Evolutionary conservation across 192 early-diverging fungal genomes (phyloP), one percentile per base, ranked within the genome.

Genomic region (Podila epigama): DNA sequence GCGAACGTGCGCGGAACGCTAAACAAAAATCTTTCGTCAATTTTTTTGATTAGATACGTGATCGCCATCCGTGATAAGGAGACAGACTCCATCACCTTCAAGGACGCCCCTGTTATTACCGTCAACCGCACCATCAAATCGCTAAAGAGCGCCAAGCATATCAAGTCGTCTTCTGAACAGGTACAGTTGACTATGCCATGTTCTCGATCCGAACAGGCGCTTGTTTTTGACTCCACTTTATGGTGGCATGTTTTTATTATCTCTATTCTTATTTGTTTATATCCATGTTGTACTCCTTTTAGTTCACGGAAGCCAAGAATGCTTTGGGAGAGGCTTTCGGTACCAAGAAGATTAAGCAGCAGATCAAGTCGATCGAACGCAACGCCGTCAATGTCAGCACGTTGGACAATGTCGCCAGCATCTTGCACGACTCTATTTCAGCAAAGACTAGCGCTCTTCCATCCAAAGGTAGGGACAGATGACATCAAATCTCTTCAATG

Each of bases 261-360:
- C n/a, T n/a, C n/a, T n/a, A n/a, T n/a, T n/a, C n/a, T n/a, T n/a
- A n/a, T n/a, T n/a, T n/a, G n/a, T n/a, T n/a, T n/a, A n/a, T n/a
- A n/a, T n/a, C n/a, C n/a, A n/a, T n/a, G n/a, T n/a, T n/a, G 15
- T 41, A 35, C 50, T 54, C 32, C 9, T 65, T 48, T 39, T 60
- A 88, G 82, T 86, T 87, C 31, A 33, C 84, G 55, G 64, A 79
- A 52, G 93, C 93, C 18, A 84, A 94, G 56, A 93, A 90, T 67
- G 83, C 86, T 55, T 84, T 99, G 53, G 96, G 96, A 63, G 88
- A 95, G 72, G 88, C 92, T 18, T 99, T 99, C 75, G 97, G 97
- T 69, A 95, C 92, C 58, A 93, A 94, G 83, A 97, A 96, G 84
- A 81, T 87, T 52, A 90, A 92, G 63, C 86, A 96, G 58, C 84